These are phyloP conservation scores for Panicum miliaceum DNA, from an alignment of 176 grass and related monocot genomes.

Conservation along the genomic window DNA sequence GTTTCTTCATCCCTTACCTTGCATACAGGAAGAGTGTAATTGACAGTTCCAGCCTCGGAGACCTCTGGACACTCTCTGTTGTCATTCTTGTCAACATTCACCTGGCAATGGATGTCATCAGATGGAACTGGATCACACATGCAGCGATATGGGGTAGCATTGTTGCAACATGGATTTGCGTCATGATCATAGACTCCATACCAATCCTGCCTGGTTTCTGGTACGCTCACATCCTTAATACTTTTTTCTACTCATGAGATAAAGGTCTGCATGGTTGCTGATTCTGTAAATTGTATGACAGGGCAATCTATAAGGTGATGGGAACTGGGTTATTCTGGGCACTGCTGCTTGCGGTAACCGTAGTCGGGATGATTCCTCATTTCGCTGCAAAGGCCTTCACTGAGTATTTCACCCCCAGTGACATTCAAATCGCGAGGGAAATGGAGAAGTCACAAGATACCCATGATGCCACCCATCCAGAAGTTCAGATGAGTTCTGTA, in stretches of 20 bases:
- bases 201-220: conserved; percentile 78
- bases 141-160: conserved; percentile 92
- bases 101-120: conserved; percentile 85
- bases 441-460: conserved; percentile 70
- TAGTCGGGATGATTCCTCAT: conserved; percentile 84
- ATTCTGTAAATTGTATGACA: conserved; percentile 51
- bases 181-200: conserved; percentile 86
- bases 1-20: conserved; percentile 90
- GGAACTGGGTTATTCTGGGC: conserved; percentile 82
- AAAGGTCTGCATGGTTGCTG: conserved; percentile 34
- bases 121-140: conserved; percentile 93
- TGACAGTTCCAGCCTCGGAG: conserved; percentile 76
- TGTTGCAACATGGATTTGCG: conserved; percentile 78
- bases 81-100: conserved; percentile 97
- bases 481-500: conserved; percentile 82
- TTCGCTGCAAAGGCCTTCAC: conserved; percentile 68
- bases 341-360: conserved; percentile 66
- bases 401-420: conserved; percentile 73
- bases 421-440: conserved; percentile 93
- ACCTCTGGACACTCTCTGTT: conserved; percentile 78
- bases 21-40: conserved; percentile 78
- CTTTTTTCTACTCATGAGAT: conserved; percentile 1
- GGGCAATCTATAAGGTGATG: conserved; percentile 86
- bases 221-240: conserved; percentile 43
- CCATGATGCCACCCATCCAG: conserved; percentile 38